Evolutionary conservation across 495 filamentous ascomycete species (phyloP).

Genomic region (Aspergillus biplanus): DNA sequence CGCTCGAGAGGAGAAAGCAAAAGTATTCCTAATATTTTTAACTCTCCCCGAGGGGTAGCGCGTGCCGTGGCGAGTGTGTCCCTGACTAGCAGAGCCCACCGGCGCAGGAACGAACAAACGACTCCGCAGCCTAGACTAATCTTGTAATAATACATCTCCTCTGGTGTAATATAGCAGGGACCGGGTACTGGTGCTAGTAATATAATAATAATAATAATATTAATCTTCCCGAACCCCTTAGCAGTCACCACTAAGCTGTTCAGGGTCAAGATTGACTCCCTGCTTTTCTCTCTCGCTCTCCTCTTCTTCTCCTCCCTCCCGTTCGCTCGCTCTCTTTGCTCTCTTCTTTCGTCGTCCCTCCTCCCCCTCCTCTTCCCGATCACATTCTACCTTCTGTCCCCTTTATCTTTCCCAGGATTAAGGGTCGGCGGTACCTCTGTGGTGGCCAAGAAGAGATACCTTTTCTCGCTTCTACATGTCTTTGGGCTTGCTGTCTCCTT

Average conservation of each 20-base stretch:
- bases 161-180: conserved; percentile 7
- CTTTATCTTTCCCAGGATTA: conserved; percentile 10
- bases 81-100: conserved; percentile 25
- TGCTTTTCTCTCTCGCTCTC: conserved; percentile 10
- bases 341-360: conserved; percentile 19
- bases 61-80: conserved; percentile 8
- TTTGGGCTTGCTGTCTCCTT: conserved; percentile 5
- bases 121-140: conserved; percentile 22
- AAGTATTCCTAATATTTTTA: not conserved
- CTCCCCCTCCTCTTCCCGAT: conserved; percentile 15
- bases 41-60: not conserved
- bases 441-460: conserved; percentile 16
- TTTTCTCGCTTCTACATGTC: conserved; percentile 14
- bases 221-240: conserved; percentile 21
- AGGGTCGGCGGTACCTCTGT: not conserved
- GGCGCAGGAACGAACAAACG: conserved; percentile 28
- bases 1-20: too few relatives aligned
- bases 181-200: not conserved
- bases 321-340: conserved; percentile 18
- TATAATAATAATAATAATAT: conserved; percentile 5
- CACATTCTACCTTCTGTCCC: conserved; percentile 12
- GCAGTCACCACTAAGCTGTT: conserved; percentile 17
- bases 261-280: conserved; percentile 31
- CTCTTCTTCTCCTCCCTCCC: conserved; percentile 10
- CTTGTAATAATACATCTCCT: conserved; percentile 7